These are phyloP conservation scores for Penicillium dipodomyicola DNA, from an alignment of 495 filamentous ascomycete species.

Conservation along the genomic window DNA sequence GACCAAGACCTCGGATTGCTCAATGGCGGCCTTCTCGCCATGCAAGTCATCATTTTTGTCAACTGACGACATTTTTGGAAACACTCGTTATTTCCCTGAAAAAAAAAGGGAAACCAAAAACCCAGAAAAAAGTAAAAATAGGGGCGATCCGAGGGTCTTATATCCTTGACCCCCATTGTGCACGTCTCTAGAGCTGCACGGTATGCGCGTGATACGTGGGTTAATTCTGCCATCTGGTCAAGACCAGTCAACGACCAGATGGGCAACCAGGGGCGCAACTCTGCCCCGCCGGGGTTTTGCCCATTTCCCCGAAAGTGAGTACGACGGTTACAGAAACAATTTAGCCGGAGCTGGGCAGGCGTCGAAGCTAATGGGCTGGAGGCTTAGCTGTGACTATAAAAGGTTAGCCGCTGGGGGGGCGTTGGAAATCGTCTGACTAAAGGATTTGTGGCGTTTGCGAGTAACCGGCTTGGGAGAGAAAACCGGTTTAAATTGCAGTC, in stretches of 20 bases:
- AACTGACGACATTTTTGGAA: not conserved
- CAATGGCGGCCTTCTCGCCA: constrained; percentile 21
- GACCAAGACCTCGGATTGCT: constrained; percentile 28
- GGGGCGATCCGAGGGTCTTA: not conserved
- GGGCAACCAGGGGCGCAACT: not conserved
- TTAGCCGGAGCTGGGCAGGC: not conserved
- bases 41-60: constrained; percentile 9
- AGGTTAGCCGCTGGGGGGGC: not conserved
- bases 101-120: not conserved
- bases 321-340: not conserved
- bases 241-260: not conserved
- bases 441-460: not conserved
- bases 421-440: not conserved
- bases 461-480: not conserved
- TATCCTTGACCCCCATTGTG: not conserved
- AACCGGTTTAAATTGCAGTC: not conserved
- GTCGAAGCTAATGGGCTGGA: not conserved
- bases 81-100: not conserved
- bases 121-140: not conserved
- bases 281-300: constrained; percentile 9
- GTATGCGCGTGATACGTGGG: constrained; percentile 11
- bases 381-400: not conserved
- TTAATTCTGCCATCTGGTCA: not conserved
- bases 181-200: not conserved
- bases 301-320: not conserved